phyloP scores from a whole-genome alignment of 495 filamentous ascomycete species.

The Niebla homalea region DNA sequence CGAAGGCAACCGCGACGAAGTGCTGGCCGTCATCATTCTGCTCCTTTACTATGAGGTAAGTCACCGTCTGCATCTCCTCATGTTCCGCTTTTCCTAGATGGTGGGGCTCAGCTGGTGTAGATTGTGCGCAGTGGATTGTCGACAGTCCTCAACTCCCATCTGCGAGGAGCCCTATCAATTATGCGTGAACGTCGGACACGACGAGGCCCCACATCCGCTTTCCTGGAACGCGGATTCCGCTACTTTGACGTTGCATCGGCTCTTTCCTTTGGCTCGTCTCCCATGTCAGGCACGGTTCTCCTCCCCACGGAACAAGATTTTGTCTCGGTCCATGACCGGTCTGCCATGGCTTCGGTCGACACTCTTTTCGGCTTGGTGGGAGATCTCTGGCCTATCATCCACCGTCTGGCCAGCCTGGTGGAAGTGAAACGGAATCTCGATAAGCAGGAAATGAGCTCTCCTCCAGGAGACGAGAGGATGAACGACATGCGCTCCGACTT shows the following conservation, averaged over 20 bases:
- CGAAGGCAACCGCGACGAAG: conserved; percentile 38
- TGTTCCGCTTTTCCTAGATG: background rate
- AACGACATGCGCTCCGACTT: conserved; percentile 41
- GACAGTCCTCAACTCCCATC: conserved; percentile 44
- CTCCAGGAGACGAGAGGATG: conserved; percentile 28
- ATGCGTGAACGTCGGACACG: conserved; percentile 36
- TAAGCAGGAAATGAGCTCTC: conserved; percentile 25
- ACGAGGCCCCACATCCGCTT: conserved; percentile 36
- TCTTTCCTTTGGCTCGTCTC: conserved; percentile 45
- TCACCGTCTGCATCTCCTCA: conserved; percentile 3
- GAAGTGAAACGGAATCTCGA: conserved; percentile 38
- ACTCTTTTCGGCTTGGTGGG: conserved; percentile 49
- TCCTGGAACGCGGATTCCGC: conserved; percentile 49
- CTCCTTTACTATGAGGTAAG: conserved; percentile 51
- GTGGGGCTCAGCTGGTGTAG: conserved; percentile 18
- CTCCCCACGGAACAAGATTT: conserved; percentile 27
- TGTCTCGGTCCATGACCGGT: conserved; percentile 31
- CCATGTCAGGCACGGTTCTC: conserved; percentile 36
- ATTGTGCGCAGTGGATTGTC: conserved; percentile 45
- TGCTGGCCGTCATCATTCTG: conserved; percentile 48
- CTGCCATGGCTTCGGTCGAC: conserved; percentile 37
- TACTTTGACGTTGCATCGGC: conserved; percentile 54
- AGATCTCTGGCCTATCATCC: conserved; percentile 50
- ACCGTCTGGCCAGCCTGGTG: conserved; percentile 42
- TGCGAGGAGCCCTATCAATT: conserved; percentile 46